Evolutionary conservation across 305 asterid genomes (phyloP), one percentile per base, ranked within the genome.

Genomic region (Withania somnifera): DNA sequence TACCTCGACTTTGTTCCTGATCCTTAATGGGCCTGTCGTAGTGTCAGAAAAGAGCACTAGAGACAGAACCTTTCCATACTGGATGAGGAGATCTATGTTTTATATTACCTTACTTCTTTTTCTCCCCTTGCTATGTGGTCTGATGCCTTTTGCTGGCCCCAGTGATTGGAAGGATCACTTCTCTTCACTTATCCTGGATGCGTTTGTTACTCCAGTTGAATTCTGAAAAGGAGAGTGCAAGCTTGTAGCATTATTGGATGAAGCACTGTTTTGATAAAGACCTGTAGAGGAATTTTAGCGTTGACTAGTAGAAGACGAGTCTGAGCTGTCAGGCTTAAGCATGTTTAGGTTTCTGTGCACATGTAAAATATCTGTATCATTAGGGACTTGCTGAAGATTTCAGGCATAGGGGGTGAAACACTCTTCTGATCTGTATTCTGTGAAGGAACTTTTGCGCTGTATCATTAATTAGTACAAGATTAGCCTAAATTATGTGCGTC

Each of bases 141-240:
- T 92, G 54, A 85, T 94, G 89, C 97, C 99, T 22, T 95, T 94
- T 67, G 99, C 99, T 0, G 82, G 93, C 88, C 87, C 91, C 26
- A 22, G 84, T 63, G 97, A 95, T 82, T 95, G 98, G 99, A 84
- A 83, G 36, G 68, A 87, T 82, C 98, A 95, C 87, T 90, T 95
- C 81, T 78, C 84, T 24, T 88, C 89, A 1, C 81, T 69, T 77
- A 76, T 84, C 14, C 2, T 78, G 22, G 82, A 80, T 57, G 13
- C 84, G 54, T 24, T 81, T 77, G 66, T 38, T 45, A 78, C 28
- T 9, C 79, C 52, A 58, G 91, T 84, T 50, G 93, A 91, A 78
- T 84, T 50, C 11, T 56, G 19, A 79, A 20, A 17, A 7, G 40
- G 53, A 17, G 61, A 50, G 28, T 69, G 20, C 54, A 69, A 45